Evolutionary conservation across 768 basidiomycete species (phyloP), one percentile per base, ranked within the genome.

Genomic region (Kwoniella heveanensis): DNA sequence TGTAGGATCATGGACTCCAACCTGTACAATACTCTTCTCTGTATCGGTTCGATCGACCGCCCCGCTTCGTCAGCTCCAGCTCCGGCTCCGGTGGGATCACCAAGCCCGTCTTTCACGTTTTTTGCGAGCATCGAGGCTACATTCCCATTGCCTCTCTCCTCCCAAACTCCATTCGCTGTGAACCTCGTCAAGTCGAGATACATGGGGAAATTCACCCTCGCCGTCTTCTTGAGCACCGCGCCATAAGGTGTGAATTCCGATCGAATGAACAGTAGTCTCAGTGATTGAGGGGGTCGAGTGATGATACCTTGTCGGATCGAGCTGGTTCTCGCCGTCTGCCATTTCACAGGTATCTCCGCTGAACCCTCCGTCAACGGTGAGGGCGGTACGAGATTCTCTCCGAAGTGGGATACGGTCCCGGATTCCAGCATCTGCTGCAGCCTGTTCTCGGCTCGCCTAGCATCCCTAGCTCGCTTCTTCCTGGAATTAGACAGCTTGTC

Each of bases 211-310:
- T 85, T 69, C 25, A 99, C 85, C 47, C 85, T 84, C 61, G 90
- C 87, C 44, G 85, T 86, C 81, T 98, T 98, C 83, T 95, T 96
- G 73, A 88, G 81, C 30, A 89, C 87, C 68, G 84, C 83, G 65
- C 81, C 78, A 64, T 83, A 82, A 46, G 90, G 91, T 67, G 88
- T 86, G 80, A 90, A 91, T 55, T 92, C 83, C 4, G 94, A 96
- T 46, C 96, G 88, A 70, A 95, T 93, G 60, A 99, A 87, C 79
- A 97, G 95, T 0, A 98, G 84, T 1, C 86, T 88, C 17, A 98
- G 86, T 1, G 94, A 86, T 2, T 86, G 86, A 0, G 96, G 95
- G 15, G 96, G 90, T 87, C 92, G 62, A 19, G 72, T 70, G 17
- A 79, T 65, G 47, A 73, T 69, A 17, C 67, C 69, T 48, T 77